These are phyloP conservation scores for Camelina laxa DNA, from an alignment of 345 rosid species.

Conservation along the genomic window DNA sequence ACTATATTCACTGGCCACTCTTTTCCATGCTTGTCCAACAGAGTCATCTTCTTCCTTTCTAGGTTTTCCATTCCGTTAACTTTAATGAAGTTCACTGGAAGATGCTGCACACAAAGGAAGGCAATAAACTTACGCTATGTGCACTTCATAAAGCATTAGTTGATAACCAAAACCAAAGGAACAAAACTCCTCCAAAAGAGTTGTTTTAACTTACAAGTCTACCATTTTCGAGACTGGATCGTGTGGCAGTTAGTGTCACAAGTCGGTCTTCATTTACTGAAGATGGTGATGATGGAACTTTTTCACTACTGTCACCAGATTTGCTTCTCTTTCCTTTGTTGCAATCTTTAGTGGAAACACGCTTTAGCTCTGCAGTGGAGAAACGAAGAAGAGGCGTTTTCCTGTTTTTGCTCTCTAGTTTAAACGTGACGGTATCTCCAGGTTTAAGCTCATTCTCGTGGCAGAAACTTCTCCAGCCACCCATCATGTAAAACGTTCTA, in stretches of 20 bases:
- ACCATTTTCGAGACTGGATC: neutral
- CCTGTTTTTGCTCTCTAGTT: neutral
- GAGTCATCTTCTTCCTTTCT: neutral
- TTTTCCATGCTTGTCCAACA: conserved; percentile 26
- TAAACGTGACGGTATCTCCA: conserved; percentile 3
- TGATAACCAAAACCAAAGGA: neutral
- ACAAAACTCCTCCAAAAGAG: neutral
- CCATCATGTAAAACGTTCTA: conserved; percentile 5
- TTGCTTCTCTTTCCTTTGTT: neutral
- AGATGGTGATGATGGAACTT: neutral
- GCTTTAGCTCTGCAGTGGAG: neutral
- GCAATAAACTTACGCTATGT: neutral
- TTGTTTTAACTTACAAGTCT: conserved; percentile 12
- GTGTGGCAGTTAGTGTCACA: conserved; percentile 21
- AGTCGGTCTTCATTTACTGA: neutral
- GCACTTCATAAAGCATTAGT: neutral
- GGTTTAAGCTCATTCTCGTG: neutral
- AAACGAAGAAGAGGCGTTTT: neutral
- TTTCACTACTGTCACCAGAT: neutral
- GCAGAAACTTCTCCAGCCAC: conserved; percentile 29
- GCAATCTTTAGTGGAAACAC: neutral
- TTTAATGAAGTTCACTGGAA: neutral
- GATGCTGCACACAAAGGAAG: neutral
- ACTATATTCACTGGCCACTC: conserved; percentile 8
- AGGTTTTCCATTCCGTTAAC: neutral